Percentiles rank a stretch among this genome's conserved stretches.
Conservation (phyloP, 768 basidiomycete species). For the Cyathus striatus region DNA sequence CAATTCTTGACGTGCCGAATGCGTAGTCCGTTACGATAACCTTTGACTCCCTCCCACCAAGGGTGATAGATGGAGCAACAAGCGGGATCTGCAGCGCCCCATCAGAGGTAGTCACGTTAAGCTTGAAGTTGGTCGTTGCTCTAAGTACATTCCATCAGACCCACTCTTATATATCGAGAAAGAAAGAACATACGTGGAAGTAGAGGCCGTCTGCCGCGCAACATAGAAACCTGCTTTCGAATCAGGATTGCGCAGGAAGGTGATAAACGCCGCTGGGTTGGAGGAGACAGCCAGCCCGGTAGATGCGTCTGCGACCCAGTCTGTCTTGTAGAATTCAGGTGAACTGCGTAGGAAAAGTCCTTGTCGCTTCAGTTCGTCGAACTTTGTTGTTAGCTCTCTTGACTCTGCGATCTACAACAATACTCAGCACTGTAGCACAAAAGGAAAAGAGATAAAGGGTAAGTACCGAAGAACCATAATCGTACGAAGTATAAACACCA, state of each 20-base stretch:
- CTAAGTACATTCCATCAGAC: too few species aligned
- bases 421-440: too few species aligned
- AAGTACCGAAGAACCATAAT: conserved; percentile 65
- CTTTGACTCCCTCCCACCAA: conserved; percentile 71
- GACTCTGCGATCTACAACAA: conserved; percentile 53
- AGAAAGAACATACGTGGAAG: conserved; percentile 57
- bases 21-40: conserved; percentile 67
- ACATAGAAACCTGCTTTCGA: conserved; percentile 64
- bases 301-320: conserved; percentile 62
- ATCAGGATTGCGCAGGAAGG: conserved; percentile 65
- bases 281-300: conserved; percentile 36
- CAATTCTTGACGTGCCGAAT: conserved; percentile 51
- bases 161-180: too few species aligned
- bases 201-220: conserved; percentile 61
- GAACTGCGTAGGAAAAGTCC: conserved; percentile 76
- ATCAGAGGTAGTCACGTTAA: conserved; percentile 50
- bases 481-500: conserved; percentile 76
- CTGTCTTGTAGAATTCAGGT: conserved; percentile 75
- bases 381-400: conserved; percentile 62
- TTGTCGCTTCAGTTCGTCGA: conserved; percentile 73
- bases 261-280: conserved; percentile 50
- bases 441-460: not conserved
- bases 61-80: conserved; percentile 45
- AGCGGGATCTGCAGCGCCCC: conserved; percentile 55
- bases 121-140: conserved; percentile 48